phyloP scores from a whole-genome alignment of 2,329 filamentous ascomycete genomes.

The Lasiodiplodia gonubiensis region DNA sequence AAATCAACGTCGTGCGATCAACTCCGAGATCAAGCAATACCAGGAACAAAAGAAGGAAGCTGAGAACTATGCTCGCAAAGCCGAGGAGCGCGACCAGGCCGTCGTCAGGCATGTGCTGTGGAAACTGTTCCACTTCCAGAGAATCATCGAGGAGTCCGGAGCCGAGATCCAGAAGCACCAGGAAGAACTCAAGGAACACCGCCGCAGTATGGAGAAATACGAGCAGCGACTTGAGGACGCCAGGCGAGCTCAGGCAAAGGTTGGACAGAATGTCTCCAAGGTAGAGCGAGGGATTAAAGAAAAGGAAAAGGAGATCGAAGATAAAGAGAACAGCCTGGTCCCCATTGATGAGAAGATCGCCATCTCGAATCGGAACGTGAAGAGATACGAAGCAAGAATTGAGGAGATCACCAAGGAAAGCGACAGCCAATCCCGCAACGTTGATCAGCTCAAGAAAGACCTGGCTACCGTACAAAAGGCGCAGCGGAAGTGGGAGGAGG shows the following conservation, averaged over 20 bases:
- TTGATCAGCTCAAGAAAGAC: constrained; percentile 79
- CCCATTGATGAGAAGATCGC: constrained; percentile 92
- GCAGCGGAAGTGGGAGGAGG: constrained; percentile 83
- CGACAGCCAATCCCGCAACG: constrained; percentile 70
- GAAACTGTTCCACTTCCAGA: constrained; percentile 96
- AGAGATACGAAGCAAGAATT: constrained; percentile 70
- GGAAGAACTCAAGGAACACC: constrained; percentile 90
- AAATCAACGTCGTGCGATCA: constrained; percentile 88
- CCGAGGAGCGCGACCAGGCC: constrained; percentile 86
- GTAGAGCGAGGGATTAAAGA: constrained; percentile 84
- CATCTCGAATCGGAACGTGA: constrained; percentile 74
- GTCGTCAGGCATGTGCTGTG: constrained; percentile 93
- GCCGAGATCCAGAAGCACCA: constrained; percentile 91
- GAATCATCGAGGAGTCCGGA: constrained; percentile 88
- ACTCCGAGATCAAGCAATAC: constrained; percentile 97
- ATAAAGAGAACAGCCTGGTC: constrained; percentile 81
- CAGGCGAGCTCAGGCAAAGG: constrained; percentile 79
- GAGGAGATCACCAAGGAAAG: constrained; percentile 76
- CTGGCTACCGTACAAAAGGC: constrained; percentile 87
- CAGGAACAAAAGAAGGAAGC: constrained; percentile 96
- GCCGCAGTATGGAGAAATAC: constrained; percentile 84
- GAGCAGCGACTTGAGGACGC: constrained; percentile 81
- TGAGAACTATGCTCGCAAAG: constrained; percentile 89
- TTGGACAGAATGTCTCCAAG: constrained; percentile 76
- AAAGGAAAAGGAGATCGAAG: constrained; percentile 86